Base-by-base conservation (phyloP, 192 early-diverging fungal genomes). In the Chytriomyces sp. region DNA sequence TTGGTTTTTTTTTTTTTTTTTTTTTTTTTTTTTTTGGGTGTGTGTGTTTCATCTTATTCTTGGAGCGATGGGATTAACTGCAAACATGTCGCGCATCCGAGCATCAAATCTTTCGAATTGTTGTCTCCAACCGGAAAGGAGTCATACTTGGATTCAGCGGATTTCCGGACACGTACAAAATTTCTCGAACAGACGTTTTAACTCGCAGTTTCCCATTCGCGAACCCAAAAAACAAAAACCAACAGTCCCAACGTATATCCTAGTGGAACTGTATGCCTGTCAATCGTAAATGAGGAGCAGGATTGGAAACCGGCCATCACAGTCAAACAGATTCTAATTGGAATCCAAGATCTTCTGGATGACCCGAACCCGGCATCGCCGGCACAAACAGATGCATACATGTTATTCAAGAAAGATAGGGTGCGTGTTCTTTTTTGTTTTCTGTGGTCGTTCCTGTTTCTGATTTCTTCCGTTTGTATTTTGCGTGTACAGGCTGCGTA, bases 181-280 rank as follows among this genome's bases (percentile, higher is more conserved):
- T 35, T 35, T 35, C 28, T 35, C 28, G 28, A 35, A 35, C 28
- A 35, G 28, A 35, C 2, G 2, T 35, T 35, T 2, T 35, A 35
- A 35, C 28, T 35, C 28, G 28, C 28, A 35, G 28, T 35, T 35
- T 35, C 2, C 28, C 28, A 1, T n/a, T n/a, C n/a, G n/a, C n/a
- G n/a, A n/a, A n/a, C 28, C 0, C 0, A 35, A 0, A 35, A 35
- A 35, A 35, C 28, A 35, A 35, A 35, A 35, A 0, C 0, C 0
- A 35, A 35, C 73, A 75, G 73, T 79, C 96, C 96, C 3, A 99
- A 99, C 77, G 91, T 99, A 24, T 99, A 97, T 76, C 97, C 97
- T 20, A 96, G 94, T 4, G 97, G 97, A 69, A 98, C 96, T 3
- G 95, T 99, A 23, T 99, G 97, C 71, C 84, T 99, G 59, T 97